A percentile compares a stretch with the other conserved stretches of the same genome.
Conservation (phyloP, 495 filamentous ascomycete species). For the Tuber indicum region DNA sequence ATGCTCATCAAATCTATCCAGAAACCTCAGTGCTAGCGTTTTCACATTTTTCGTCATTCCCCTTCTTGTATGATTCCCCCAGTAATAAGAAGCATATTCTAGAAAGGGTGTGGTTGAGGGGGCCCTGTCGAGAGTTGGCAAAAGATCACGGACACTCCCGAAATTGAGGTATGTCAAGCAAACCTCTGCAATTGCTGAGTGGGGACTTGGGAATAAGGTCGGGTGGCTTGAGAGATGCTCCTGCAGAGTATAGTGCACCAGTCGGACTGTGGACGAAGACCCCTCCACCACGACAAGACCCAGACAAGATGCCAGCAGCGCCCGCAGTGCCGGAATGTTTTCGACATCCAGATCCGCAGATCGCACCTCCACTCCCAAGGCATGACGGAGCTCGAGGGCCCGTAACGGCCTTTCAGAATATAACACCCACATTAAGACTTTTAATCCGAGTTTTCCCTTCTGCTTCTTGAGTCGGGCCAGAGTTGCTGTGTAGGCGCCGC, state of each 20-base stretch:
- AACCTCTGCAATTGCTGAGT: neutral
- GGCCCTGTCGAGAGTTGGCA: neutral
- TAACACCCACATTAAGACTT: neutral
- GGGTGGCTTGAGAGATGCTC: neutral
- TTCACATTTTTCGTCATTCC: neutral
- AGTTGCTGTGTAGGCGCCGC: too few species aligned
- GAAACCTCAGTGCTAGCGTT: neutral
- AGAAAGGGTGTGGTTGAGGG: neutral
- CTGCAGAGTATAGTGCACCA: neutral
- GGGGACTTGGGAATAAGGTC: neutral
- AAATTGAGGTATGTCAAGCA: neutral
- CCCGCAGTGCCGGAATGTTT: neutral
- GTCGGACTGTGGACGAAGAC: neutral
- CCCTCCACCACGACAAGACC: neutral
- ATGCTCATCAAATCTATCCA: neutral
- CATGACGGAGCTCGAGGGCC: neutral
- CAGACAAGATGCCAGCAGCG: neutral
- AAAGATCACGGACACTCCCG: neutral
- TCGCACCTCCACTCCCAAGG: neutral
- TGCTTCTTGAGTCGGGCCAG: neutral
- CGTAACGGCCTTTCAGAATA: neutral
- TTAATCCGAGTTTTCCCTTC: neutral
- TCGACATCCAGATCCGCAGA: neutral
- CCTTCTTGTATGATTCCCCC: neutral
- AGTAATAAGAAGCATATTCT: neutral